Base-by-base conservation (phyloP, 805 yeast species). In the Schwanniomyces sp. region DNA sequence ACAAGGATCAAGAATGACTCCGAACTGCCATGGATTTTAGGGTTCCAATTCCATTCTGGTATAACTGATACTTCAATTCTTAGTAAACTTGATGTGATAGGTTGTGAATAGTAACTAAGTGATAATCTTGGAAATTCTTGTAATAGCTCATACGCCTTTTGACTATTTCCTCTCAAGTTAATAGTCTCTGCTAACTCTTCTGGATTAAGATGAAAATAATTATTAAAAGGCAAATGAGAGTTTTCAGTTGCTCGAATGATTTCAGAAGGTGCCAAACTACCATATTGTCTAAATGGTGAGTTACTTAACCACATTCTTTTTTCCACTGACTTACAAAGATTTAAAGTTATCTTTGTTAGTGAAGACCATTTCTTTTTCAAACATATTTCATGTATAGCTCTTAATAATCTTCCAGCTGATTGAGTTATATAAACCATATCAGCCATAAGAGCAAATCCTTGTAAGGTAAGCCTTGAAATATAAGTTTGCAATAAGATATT, bases 401-500 rank as follows among this genome's bases (percentile, higher is more conserved):
- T 71, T 47, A 91, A 72, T 34, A 94, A 66, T 60, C 99, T 78
- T 3, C 95, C 92, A 0, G 97, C 97, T 36, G 95, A 89, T 64
- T 94, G 98, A 0, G 94, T 87, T 36, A 94, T 82, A 61, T 88
- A 94, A 3, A 89, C 76, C 96, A 91, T 90, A 70, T 94, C 99
- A 0, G 96, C 83, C 78, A 86, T 82, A 50, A 95, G 67, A 0
- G 97, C 97, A 69, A 89, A 88, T 0, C 98, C 98, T 0, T 87
- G 94, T 14, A 94, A 70, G 8, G 74, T 70, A 21, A 91, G 69
- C 32, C 84, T 68, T 1, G 97, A 87, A n/a, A 94, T 88, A 57
- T 88, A 90, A 0, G 96, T 80, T 60, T 94, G 99, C 10, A 94
- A 68, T 32, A 94, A 65, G 7, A 90, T 81, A 54, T 85, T 90